Base-by-base conservation (phyloP, 352 stramenopile genomes). In the Phytophthora constricta region DNA sequence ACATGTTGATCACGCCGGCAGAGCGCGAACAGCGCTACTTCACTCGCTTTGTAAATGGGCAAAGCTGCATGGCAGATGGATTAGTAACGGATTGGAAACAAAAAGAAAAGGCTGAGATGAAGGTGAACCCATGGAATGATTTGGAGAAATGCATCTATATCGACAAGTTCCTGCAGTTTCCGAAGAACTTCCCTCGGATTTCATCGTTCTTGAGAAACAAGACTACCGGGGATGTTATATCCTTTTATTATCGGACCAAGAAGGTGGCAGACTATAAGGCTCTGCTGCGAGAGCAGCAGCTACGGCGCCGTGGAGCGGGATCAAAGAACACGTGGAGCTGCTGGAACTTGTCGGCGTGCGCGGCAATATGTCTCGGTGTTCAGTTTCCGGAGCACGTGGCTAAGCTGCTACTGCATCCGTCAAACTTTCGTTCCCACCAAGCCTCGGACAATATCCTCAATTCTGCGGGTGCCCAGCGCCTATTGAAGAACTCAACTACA, bases 81-180 rank as follows among this genome's bases (percentile, higher is more conserved):
- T 51, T 95, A 25, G 74, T 77, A 4, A 70, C 64, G 9, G 85
- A 93, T 62, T 84, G 79, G 74, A 84, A 82, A 22, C 51, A 88
- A 28, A 88, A 87, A 25, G 83, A 91, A 66, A 79, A 80, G 23
- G 82, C 76, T 1, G 80, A 94, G 45, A 80, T 87, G 61, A 74
- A 93, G n/a, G 84, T 94, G 23, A 99, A 99, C 53, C 84, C 96
- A 9, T 99, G 97, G 97, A 98, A 87, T 51, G 98, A 99, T 65
- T 77, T 99, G 51, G 98, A 99, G 77, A 99, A 99, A 70, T 98
- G 91, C 65, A 99, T 99, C 53, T 99, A 98, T 66, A 76, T 99
- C 23, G 97, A 99, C 85, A 98, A 98, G 54, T 99, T 99, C 70
- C 64, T 99, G 42, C 96, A 99, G 65, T 99, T 97, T 65, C 98